Evolutionary conservation across 495 filamentous ascomycete genomes (phyloP), one percentile per base, ranked within the genome.

Genomic region (Hypoxylon crocopeplum): DNA sequence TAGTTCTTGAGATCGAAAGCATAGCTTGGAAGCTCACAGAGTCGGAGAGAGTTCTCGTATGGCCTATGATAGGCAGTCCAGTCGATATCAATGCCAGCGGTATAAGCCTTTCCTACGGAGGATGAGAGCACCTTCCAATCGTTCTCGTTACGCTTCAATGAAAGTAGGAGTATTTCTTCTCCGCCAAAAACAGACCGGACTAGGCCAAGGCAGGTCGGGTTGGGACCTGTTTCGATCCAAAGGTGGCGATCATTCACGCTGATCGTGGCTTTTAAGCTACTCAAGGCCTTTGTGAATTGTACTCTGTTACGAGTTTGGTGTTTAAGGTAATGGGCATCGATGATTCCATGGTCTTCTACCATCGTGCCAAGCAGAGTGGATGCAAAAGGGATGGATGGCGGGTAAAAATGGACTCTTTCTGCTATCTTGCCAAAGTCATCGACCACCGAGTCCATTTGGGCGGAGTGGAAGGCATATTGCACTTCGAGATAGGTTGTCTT

Each of bases 381-480:
- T 21, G 88, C 77, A 24, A 87, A 73, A 5, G 86, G 82, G 22
- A 86, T 73, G 0, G 61, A 65, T 0, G 85, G 84, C 30, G 72
- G 61, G n/a, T 75, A 68, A 70, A 86, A 89, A 5, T 56, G 72
- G 15, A 87, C 74, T 6, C 71, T 69, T 25, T 61, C 70, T 3
- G 82, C 83, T 27, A 78, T 45, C 0, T 69, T 57, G 8, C 83
- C 79, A 48, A 88, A 84, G 0, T 73, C 71, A 1, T 79, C 74
- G 2, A 89, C 73, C 11, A 90, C 83, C 13, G 84, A 77, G 15
- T 88, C 83, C 24, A 88, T 78, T 59, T 90, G 88, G 0, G 79
- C 71, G 7, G 86, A 84, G 69, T 91, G 87, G 72, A 89, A 90
- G 10, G 86, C 87, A 49, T 80, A 89, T 27, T 82, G 81, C 4